phyloP scores from a whole-genome alignment of 2,329 filamentous ascomycete genomes.

The Cadophora malorum region DNA sequence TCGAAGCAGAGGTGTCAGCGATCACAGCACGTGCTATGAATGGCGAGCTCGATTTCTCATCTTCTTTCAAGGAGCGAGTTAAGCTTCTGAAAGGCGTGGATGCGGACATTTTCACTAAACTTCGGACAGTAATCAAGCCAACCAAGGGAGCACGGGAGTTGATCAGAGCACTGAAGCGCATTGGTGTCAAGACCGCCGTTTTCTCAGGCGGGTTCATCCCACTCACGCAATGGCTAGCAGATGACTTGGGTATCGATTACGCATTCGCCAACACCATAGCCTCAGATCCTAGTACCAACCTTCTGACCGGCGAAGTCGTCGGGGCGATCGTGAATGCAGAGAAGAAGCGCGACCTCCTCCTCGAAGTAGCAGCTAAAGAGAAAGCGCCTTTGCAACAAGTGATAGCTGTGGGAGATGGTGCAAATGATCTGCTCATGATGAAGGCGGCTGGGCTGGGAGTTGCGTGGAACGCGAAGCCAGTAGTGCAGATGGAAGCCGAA shows the following conservation, averaged over 20 bases:
- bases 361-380: conserved; percentile 74
- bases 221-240: conserved; percentile 84
- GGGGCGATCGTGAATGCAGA: conserved; percentile 78
- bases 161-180: conserved; percentile 72
- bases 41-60: conserved; percentile 91
- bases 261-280: conserved; percentile 87
- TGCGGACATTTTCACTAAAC: conserved; percentile 76
- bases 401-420: conserved; percentile 80
- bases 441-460: conserved; percentile 76
- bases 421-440: conserved; percentile 85
- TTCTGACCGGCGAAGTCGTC: conserved; percentile 74
- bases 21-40: conserved; percentile 96
- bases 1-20: conserved; percentile 81
- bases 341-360: conserved; percentile 73
- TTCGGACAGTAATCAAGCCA: conserved; percentile 78
- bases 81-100: conserved; percentile 81
- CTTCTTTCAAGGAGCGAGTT: conserved; percentile 81
- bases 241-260: conserved; percentile 82
- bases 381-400: conserved; percentile 69
- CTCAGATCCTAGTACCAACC: conserved; percentile 59
- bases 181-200: conserved; percentile 89
- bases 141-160: conserved; percentile 82
- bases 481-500: conserved; percentile 79
- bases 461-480: conserved; percentile 84
- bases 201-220: conserved; percentile 92